Evolutionary conservation across 768 basidiomycete species (phyloP).

Genomic region (Saitozyma sp.): DNA sequence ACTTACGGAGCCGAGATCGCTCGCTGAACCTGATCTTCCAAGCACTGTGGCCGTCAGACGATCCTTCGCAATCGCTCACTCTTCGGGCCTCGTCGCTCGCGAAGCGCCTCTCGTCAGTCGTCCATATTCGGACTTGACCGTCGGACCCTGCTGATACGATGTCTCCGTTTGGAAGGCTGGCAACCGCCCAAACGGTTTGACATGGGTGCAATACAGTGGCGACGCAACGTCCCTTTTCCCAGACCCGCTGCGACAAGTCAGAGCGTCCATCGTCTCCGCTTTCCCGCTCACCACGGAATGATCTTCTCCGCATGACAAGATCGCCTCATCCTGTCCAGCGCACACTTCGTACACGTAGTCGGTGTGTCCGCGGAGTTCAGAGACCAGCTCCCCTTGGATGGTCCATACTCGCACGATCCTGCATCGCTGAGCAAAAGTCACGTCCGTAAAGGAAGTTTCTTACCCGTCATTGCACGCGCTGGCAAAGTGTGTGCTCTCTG

Average conservation of each 20-base stretch:
- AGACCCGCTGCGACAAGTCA: constrained; percentile 20
- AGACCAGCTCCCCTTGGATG: too few relatives aligned
- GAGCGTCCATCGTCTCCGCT: neutral
- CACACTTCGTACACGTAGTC: constrained; percentile 45
- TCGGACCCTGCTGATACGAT: constrained; percentile 48
- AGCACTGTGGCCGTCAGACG: too few relatives aligned
- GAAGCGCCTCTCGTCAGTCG: too few relatives aligned
- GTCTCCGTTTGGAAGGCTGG: constrained; percentile 44
- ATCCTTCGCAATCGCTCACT: too few relatives aligned
- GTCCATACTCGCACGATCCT: too few relatives aligned
- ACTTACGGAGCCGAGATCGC: too few relatives aligned
- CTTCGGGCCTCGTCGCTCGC: too few relatives aligned
- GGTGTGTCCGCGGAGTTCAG: constrained; percentile 27
- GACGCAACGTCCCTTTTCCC: constrained; percentile 16
- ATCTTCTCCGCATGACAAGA: constrained; percentile 48
- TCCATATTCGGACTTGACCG: constrained; percentile 35
- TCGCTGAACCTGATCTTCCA: too few relatives aligned
- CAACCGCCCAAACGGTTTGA: constrained; percentile 49
- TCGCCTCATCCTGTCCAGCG: constrained; percentile 6
- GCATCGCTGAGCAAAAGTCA: too few relatives aligned
- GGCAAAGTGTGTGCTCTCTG: constrained; percentile 24
- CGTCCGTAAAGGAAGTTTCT: neutral
- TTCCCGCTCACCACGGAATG: constrained; percentile 36
- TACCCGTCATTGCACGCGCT: constrained; percentile 48
- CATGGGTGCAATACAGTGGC: constrained; percentile 42